Evolutionary conservation across 495 filamentous ascomycete species (phyloP).

Genomic region (Penicillium turbatum): DNA sequence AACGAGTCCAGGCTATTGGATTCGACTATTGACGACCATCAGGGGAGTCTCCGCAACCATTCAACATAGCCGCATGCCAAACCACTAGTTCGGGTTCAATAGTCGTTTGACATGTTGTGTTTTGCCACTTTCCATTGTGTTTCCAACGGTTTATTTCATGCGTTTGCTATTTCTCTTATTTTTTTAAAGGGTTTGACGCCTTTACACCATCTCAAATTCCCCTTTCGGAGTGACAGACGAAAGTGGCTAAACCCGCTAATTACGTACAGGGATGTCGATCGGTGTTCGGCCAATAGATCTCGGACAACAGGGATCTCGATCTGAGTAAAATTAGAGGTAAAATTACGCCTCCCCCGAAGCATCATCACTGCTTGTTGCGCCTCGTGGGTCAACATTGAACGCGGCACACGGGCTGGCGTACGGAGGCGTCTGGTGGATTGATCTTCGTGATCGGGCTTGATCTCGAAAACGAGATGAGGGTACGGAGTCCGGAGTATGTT

Average conservation of each 20-base stretch:
- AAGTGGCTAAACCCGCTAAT: background rate
- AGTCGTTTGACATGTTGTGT: background rate
- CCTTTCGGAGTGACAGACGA: background rate
- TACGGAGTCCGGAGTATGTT: background rate
- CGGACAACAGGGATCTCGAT: constrained; percentile 3
- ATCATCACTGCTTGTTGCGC: constrained; percentile 12
- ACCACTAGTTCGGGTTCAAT: constrained; percentile 24
- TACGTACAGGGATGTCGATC: constrained; percentile 5
- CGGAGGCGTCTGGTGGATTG: constrained; percentile 10
- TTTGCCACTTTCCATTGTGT: background rate
- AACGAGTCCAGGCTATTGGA: constrained; percentile 11
- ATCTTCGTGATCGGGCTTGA: constrained; percentile 9
- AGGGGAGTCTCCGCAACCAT: constrained; percentile 15
- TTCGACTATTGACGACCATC: constrained; percentile 25
- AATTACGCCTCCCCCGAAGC: constrained; percentile 12
- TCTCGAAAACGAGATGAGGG: constrained; percentile 3
- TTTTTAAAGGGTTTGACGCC: too few species aligned
- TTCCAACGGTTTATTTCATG: background rate
- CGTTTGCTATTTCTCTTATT: too few species aligned
- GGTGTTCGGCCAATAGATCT: constrained; percentile 3
- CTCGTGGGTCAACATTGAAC: constrained; percentile 16
- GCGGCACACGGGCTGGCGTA: constrained; percentile 16
- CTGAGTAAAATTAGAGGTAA: background rate
- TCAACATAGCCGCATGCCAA: constrained; percentile 19
- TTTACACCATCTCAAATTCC: background rate